Evolutionary conservation across 2,329 filamentous ascomycete genomes (phyloP).

Genomic region (Hypoxylon sp.): DNA sequence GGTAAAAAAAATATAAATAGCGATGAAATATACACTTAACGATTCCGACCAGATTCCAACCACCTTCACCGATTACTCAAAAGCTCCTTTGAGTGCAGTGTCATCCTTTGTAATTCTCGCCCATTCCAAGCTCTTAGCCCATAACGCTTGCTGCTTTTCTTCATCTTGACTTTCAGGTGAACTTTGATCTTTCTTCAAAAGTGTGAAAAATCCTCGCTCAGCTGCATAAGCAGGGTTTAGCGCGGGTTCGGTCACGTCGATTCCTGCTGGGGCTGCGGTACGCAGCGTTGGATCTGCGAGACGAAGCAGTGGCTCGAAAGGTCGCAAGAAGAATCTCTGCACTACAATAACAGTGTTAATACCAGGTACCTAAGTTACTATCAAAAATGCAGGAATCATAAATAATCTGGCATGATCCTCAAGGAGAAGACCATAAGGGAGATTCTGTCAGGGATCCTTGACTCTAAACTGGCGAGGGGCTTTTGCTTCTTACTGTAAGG

Average conservation of each 20-base stretch:
- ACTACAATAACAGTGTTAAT: conserved; percentile 20
- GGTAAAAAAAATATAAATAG: too few species aligned
- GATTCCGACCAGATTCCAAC: background rate
- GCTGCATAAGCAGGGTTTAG: conserved; percentile 45
- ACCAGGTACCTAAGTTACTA: background rate
- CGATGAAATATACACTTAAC: too few species aligned
- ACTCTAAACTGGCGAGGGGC: background rate
- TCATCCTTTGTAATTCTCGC: conserved; percentile 24
- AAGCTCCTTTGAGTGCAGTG: background rate
- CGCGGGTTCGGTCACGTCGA: conserved; percentile 32
- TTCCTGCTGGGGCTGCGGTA: conserved; percentile 49
- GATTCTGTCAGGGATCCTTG: background rate
- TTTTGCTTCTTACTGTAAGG: background rate
- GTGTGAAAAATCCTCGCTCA: conserved; percentile 53
- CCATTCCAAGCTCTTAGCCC: conserved; percentile 45
- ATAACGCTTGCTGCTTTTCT: conserved; percentile 42
- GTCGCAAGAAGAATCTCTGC: conserved; percentile 47
- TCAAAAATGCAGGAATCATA: conserved; percentile 28
- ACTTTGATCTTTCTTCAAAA: conserved; percentile 39
- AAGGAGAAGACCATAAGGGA: background rate
- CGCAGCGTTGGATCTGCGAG: conserved; percentile 53
- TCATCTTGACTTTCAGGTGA: conserved; percentile 42
- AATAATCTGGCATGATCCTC: background rate
- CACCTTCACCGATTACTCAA: background rate
- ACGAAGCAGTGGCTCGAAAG: conserved; percentile 47